Percentiles rank a stretch among this genome's conserved stretches.
These are phyloP conservation scores for Sporodiniella umbellata DNA, from an alignment of 371 early-diverging fungal species.

Conservation along the genomic window DNA sequence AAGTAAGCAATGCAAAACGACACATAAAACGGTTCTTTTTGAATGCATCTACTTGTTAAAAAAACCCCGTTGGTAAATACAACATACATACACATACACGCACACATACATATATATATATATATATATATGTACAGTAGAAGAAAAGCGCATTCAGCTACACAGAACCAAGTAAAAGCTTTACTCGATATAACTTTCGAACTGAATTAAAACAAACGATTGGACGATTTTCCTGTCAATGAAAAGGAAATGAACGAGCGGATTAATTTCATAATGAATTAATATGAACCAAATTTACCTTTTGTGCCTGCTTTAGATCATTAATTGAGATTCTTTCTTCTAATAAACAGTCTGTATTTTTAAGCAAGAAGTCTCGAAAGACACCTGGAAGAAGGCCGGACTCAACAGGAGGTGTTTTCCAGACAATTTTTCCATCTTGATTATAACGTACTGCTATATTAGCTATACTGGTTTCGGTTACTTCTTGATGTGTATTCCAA, in stretches of 20 bases:
- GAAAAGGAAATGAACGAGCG: too few relatives aligned
- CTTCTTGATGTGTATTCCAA: slow-evolving; percentile 42
- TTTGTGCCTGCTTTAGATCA: slow-evolving; percentile 40
- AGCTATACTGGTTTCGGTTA: slow-evolving; percentile 62
- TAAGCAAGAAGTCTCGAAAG: slow-evolving; percentile 43
- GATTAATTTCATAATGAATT: too few relatives aligned
- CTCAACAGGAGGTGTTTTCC: slow-evolving; percentile 47
- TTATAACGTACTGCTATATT: slow-evolving; percentile 51
- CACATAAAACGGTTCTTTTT: too few relatives aligned
- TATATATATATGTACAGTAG: too few relatives aligned
- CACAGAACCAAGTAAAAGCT: not conserved
- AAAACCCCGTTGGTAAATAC: too few relatives aligned
- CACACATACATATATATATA: too few relatives aligned
- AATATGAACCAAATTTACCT: slow-evolving; percentile 21
- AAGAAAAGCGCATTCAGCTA: too few relatives aligned
- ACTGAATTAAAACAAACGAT: slow-evolving; percentile 57
- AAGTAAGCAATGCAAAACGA: too few relatives aligned
- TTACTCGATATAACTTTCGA: slow-evolving; percentile 40
- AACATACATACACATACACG: too few relatives aligned
- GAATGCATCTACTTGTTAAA: too few relatives aligned
- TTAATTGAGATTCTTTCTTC: slow-evolving; percentile 43
- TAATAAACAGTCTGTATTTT: slow-evolving; percentile 13
- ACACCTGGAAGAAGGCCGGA: slow-evolving; percentile 53
- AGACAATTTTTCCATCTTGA: slow-evolving; percentile 14
- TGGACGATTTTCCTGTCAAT: slow-evolving; percentile 21